Percentiles rank a stretch among this genome's conserved stretches.
Conservation (phyloP, 2,329 filamentous ascomycete species). For the Cryphonectria naterciae region DNA sequence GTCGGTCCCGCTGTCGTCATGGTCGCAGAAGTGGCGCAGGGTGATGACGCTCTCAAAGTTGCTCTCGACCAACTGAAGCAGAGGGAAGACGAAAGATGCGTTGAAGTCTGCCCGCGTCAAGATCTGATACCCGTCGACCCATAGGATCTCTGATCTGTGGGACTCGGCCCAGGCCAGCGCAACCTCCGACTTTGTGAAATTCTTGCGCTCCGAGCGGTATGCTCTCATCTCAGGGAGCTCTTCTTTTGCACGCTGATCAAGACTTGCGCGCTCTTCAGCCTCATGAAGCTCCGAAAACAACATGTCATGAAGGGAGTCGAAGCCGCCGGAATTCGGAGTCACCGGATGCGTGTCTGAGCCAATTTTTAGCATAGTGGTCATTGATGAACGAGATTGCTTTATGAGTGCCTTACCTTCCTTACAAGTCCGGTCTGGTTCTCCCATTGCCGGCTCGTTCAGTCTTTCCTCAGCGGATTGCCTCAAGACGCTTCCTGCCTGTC, state of each 20-base stretch:
- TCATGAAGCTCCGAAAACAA: constrained; percentile 9
- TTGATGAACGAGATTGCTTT: too few species aligned
- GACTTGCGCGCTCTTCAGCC: not conserved
- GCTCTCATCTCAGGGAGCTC: constrained; percentile 8
- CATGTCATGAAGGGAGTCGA: not conserved
- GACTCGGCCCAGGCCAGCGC: constrained; percentile 14
- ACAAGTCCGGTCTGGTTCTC: too few species aligned
- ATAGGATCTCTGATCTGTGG: constrained; percentile 10
- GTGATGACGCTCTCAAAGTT: constrained; percentile 8
- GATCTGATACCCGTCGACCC: constrained; percentile 6
- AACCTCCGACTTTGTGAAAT: not conserved
- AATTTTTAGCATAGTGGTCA: too few species aligned
- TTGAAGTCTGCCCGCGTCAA: constrained; percentile 7
- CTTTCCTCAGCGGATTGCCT: not conserved
- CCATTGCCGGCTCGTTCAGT: constrained; percentile 6
- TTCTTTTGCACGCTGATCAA: not conserved
- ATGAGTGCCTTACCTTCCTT: too few species aligned
- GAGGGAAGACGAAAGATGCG: constrained; percentile 9
- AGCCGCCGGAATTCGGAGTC: not conserved
- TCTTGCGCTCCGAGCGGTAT: not conserved
- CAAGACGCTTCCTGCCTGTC: not conserved
- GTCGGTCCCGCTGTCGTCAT: not conserved
- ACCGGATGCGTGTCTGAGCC: too few species aligned
- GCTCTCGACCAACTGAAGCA: constrained; percentile 7
- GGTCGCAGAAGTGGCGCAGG: constrained; percentile 12